Evolutionary conservation across 2,329 filamentous ascomycete genomes (phyloP).

Genomic region (Fusarium globosum): DNA sequence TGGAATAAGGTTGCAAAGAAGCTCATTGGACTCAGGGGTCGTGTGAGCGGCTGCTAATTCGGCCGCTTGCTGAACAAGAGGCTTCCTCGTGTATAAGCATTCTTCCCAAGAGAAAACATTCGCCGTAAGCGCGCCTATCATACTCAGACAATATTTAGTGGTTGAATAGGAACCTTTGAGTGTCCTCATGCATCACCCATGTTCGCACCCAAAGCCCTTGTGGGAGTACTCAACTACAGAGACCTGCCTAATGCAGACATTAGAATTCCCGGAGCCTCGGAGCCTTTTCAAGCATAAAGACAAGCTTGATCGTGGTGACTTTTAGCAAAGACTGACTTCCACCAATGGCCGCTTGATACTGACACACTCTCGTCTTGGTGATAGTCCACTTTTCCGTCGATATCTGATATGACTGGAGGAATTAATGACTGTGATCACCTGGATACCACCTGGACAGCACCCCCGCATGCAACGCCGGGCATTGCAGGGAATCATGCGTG

Average conservation of each 20-base stretch:
- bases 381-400: not conserved
- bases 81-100: rapidly evolving
- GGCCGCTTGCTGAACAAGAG: not conserved
- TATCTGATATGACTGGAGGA: not conserved
- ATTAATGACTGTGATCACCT: not conserved
- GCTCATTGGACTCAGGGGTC: not conserved
- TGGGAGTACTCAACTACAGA: not conserved
- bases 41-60: not conserved
- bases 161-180: not conserved
- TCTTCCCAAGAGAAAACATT: not conserved
- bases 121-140: not conserved
- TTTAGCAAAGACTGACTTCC: not conserved
- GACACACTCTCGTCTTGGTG: not conserved
- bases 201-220: not conserved
- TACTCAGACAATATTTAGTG: not conserved
- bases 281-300: conserved; percentile 18
- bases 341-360: not conserved
- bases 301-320: not conserved
- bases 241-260: conserved; percentile 6
- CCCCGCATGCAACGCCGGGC: not conserved
- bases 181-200: not conserved
- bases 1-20: not conserved
- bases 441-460: not conserved
- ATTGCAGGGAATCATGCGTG: not conserved
- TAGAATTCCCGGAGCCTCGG: conserved; percentile 2